Base-by-base conservation (phyloP, 2,329 filamentous ascomycete genomes). In the Ceratocystis colombiana region DNA sequence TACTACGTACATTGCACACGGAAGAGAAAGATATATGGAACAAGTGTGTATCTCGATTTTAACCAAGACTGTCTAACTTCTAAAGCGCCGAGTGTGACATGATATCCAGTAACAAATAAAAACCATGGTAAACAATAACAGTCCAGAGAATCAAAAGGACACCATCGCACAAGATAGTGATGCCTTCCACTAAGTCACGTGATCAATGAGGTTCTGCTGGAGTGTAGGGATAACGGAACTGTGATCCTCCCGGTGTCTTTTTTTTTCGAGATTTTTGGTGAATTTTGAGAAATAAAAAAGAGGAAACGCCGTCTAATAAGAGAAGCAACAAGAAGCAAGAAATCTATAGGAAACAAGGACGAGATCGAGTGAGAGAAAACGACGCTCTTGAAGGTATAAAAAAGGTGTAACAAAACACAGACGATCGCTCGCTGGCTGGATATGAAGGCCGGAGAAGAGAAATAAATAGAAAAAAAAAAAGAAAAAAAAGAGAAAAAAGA, bases 401-500 rank as follows among this genome's bases (percentile, higher is more conserved):
- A n/a, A 64, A 64, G 45, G 46, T 55, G 46, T 55, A 57, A 64
- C 33, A 64, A 55, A 55, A 64, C 46, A 57, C 55, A 37, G 55
- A 59, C 55, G 55, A 59, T 59, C 55, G 55, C 55, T 59, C 55
- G 55, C 55, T 59, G 55, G 55, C 55, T 59, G 55, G 55, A 59
- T 57, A 57, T 59, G 63, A 64, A 48, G 20, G 48, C 48, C n/a
- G 48, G 50, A 20, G 63, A 41, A 37, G 37, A 57, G 41, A 46
- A 57, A 30, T 20, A 45, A 12, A 53, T 6, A 33, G 10, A 4
- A 33, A 45, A 30, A 44, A 20, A 20, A 20, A 20, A 20, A 20
- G 20, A 20, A 20, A 20, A 20, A 41, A 22, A 44, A 28, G 28
- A 64, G 28, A 41, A 22, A 44, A 28, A 41, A 64, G 45, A 44